Percentiles rank a stretch among this genome's conserved stretches.
Evolutionary conservation across 257 asterid genomes (phyloP).

Genomic region (Knoxia roxburghii): DNA sequence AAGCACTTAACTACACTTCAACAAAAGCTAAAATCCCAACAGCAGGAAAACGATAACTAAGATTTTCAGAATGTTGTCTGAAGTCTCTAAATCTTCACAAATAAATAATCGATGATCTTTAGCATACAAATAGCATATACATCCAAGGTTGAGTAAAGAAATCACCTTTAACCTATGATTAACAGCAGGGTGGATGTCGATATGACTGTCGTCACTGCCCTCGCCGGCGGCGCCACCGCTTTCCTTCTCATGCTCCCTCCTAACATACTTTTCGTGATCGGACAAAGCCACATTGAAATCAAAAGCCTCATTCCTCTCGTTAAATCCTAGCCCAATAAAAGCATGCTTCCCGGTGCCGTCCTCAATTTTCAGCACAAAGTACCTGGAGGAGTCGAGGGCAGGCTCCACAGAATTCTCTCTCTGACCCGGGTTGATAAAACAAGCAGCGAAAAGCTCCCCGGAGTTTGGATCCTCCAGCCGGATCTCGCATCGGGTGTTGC

Average conservation of each 20-base stretch:
- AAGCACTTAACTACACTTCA: background rate
- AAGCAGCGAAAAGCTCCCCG: constrained; percentile 94
- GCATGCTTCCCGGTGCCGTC: constrained; percentile 94
- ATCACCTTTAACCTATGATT: constrained; percentile 81
- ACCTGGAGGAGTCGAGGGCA: constrained; percentile 84
- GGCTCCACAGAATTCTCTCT: constrained; percentile 85
- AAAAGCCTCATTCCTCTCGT: constrained; percentile 93
- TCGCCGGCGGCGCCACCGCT: constrained; percentile 24
- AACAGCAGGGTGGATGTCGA: constrained; percentile 85
- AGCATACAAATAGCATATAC: background rate
- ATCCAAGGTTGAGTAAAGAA: background rate
- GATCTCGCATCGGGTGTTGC: constrained; percentile 84
- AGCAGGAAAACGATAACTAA: background rate
- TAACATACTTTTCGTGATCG: constrained; percentile 87
- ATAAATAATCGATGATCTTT: background rate
- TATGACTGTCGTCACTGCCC: constrained; percentile 47
- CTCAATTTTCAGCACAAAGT: constrained; percentile 87
- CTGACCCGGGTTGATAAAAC: constrained; percentile 83
- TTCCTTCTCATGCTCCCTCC: constrained; percentile 70
- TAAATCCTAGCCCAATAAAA: constrained; percentile 79
- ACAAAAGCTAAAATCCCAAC: background rate
- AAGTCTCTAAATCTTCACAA: background rate
- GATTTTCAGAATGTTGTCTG: background rate
- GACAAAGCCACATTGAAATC: constrained; percentile 91
- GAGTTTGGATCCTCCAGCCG: constrained; percentile 88